Conservation (phyloP, 768 basidiomycete genomes). For the Leccinum subtestaceum region DNA sequence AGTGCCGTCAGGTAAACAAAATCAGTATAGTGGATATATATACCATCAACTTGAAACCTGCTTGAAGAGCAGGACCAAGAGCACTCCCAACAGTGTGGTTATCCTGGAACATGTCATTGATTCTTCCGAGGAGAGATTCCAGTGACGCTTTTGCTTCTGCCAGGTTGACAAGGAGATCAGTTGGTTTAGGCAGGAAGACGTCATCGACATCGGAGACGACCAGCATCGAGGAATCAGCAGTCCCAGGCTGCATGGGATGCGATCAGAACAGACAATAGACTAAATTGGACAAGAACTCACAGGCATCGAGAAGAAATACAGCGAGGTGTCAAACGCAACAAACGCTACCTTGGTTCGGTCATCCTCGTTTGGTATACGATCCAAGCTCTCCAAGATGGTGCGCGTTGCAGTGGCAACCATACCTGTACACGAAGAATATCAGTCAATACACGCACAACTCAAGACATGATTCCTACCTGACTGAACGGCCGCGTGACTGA, state of each 20-base stretch:
- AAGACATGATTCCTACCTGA: slow-evolving; percentile 54
- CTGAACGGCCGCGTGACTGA: slow-evolving; percentile 88
- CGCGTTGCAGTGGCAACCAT: slow-evolving; percentile 99
- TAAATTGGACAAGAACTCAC: slow-evolving; percentile 30
- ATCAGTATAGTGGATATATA: slow-evolving; percentile 9
- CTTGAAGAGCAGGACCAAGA: slow-evolving; percentile 90
- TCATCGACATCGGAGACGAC: slow-evolving; percentile 97
- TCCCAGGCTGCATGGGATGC: slow-evolving; percentile 48
- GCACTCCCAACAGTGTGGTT: slow-evolving; percentile 91
- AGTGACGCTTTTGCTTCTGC: slow-evolving; percentile 77
- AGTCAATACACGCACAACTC: neutral
- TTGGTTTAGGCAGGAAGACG: slow-evolving; percentile 96
- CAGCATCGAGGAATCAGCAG: slow-evolving; percentile 85
- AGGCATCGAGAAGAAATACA: slow-evolving; percentile 96
- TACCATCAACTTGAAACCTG: slow-evolving; percentile 94
- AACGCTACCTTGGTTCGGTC: slow-evolving; percentile 89
- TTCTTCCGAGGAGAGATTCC: slow-evolving; percentile 74
- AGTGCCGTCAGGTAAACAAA: slow-evolving; percentile 1
- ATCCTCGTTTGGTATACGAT: slow-evolving; percentile 94
- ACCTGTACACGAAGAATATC: slow-evolving; percentile 41
- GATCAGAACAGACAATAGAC: slow-evolving; percentile 1
- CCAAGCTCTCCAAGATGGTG: slow-evolving; percentile 92
- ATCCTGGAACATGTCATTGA: slow-evolving; percentile 99
- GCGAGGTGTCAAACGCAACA: slow-evolving; percentile 85
- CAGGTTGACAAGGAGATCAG: slow-evolving; percentile 93